Conservation (phyloP, 2,329 filamentous ascomycete genomes). For the Talaromyces sp. region DNA sequence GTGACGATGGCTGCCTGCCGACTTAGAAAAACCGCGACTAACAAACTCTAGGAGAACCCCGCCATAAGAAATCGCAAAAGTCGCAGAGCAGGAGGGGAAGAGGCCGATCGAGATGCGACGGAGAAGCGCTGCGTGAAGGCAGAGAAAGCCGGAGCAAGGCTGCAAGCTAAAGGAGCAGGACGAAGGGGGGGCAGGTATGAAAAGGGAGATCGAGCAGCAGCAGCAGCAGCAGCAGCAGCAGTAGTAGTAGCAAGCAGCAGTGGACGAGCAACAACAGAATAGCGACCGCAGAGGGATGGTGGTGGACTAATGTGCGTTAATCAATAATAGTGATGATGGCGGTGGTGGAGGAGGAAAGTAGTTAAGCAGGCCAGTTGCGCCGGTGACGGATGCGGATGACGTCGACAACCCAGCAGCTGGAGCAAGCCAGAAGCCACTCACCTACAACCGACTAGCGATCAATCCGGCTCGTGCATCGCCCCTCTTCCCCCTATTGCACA, state of each 20-base stretch:
- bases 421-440: background rate
- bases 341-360: background rate
- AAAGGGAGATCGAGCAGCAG: background rate
- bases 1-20: background rate
- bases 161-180: background rate
- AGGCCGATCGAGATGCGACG: background rate
- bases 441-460: background rate
- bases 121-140: background rate
- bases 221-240: background rate
- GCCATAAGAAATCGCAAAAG: background rate
- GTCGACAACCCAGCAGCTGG: constrained; percentile 22
- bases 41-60: background rate
- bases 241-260: background rate
- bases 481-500: background rate
- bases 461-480: background rate
- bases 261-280: background rate
- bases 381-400: constrained; percentile 26
- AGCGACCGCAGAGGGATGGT: background rate
- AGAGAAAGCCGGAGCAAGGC: background rate
- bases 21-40: background rate
- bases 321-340: background rate
- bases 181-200: background rate
- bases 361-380: constrained; percentile 7
- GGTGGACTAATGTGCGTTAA: background rate
- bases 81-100: background rate